phyloP scores from a whole-genome alignment of 805 yeast genomes.

The Saccharomycopsis babjevae region DNA sequence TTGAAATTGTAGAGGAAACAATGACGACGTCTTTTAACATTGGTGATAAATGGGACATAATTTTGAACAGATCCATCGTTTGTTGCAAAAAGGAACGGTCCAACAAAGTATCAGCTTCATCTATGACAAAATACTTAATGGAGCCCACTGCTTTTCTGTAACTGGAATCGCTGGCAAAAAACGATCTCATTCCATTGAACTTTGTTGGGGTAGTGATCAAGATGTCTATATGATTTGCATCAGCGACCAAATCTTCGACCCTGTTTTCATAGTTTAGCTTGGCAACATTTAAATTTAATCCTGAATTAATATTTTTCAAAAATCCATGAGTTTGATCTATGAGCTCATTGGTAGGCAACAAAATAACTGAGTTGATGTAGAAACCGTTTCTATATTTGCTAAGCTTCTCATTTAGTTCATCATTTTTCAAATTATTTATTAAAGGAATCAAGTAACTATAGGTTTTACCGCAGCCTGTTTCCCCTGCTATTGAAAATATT shows the following conservation, averaged over 20 bases:
- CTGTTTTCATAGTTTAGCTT: constrained; percentile 5
- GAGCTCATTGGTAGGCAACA: constrained; percentile 84
- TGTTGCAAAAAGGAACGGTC: constrained; percentile 11
- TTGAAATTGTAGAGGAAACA: constrained; percentile 87
- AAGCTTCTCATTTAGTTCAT: constrained; percentile 27
- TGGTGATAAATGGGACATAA: constrained; percentile 28
- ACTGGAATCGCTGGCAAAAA: constrained; percentile 29
- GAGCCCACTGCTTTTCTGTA: constrained; percentile 23
- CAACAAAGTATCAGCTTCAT: constrained; percentile 68
- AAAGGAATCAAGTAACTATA: constrained; percentile 81
- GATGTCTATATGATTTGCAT: constrained; percentile 51
- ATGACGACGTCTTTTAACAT: constrained; percentile 56
- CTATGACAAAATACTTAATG: constrained; percentile 60
- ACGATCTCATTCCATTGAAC: constrained; percentile 38
- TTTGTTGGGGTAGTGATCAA: constrained; percentile 82
- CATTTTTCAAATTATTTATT: constrained; percentile 55
- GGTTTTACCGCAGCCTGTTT: constrained; percentile 95
- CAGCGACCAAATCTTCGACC: constrained; percentile 4
- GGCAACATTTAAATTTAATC: constrained; percentile 2
- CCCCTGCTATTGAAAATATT: constrained; percentile 80
- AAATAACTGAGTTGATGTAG: constrained; percentile 47
- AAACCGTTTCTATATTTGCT: background rate
- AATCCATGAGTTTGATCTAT: constrained; percentile 64
- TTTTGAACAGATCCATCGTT: constrained; percentile 42
- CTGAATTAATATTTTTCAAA: constrained; percentile 21